phyloP scores from a whole-genome alignment of 176 grass and related monocot genomes.

The Tuctoria greenei region DNA sequence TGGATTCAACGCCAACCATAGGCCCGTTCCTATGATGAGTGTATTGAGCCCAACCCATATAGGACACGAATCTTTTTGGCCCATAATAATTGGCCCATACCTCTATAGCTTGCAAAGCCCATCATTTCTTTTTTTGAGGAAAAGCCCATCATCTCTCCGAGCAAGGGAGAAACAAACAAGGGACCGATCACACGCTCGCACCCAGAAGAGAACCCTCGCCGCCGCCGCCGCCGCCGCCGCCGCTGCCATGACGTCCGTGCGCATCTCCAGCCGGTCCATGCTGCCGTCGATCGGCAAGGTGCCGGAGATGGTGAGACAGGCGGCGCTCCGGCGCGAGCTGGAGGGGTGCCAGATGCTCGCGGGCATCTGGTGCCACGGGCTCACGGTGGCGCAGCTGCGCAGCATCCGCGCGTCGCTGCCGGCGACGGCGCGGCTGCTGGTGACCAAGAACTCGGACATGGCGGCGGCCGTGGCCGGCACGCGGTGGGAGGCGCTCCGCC shows the following conservation, averaged over 20 bases:
- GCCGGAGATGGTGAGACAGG: slow-evolving; percentile 49
- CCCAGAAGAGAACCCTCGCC: slow-evolving; percentile 42
- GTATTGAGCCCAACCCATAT: neutral
- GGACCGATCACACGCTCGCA: neutral
- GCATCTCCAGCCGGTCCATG: slow-evolving; percentile 42
- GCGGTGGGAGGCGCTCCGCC: slow-evolving; percentile 69
- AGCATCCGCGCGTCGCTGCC: slow-evolving; percentile 71
- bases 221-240: slow-evolving; percentile 36
- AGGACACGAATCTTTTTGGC: neutral
- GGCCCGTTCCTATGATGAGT: too few relatives aligned
- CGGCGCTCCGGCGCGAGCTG: slow-evolving; percentile 64
- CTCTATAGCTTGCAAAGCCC: neutral
- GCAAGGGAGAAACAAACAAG: neutral
- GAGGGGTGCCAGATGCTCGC: slow-evolving; percentile 73
- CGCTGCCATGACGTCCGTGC: slow-evolving; percentile 49
- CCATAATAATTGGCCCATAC: too few relatives aligned
- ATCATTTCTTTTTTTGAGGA: too few relatives aligned
- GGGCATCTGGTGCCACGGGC: slow-evolving; percentile 91
- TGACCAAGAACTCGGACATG: slow-evolving; percentile 90
- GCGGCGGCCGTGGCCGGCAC: slow-evolving; percentile 75
- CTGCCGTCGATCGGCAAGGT: slow-evolving; percentile 59
- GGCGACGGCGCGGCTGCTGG: slow-evolving; percentile 49
- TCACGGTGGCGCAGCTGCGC: slow-evolving; percentile 79
- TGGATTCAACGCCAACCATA: too few relatives aligned
- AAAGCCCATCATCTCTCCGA: neutral